Percentiles rank a stretch among this genome's conserved stretches.
Evolutionary conservation across 495 filamentous ascomycete genomes (phyloP).

Genomic region (Penicillium manginii): DNA sequence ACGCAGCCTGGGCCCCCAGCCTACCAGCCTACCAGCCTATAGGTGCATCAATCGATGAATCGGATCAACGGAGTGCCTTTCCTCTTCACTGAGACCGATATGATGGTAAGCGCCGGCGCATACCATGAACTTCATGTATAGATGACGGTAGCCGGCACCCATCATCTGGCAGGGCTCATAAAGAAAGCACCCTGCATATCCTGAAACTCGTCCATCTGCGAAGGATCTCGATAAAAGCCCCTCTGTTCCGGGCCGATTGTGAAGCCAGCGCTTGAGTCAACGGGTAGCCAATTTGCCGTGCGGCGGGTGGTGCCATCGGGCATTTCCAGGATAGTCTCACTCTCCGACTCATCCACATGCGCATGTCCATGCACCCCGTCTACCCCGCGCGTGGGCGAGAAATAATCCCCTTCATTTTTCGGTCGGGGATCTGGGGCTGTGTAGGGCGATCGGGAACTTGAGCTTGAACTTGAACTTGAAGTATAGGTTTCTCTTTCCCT

Average conservation of each 20-base stretch:
- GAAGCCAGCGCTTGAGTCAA: slow-evolving; percentile 40
- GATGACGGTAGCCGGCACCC: not conserved
- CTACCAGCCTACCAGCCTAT: not conserved
- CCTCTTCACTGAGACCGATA: too few relatives aligned
- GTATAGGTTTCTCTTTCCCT: too few relatives aligned
- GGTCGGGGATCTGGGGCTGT: not conserved
- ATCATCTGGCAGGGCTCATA: slow-evolving; percentile 6
- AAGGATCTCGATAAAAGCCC: not conserved
- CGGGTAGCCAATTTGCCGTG: slow-evolving; percentile 44
- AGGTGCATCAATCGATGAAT: too few relatives aligned
- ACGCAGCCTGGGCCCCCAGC: not conserved
- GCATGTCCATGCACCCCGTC: not conserved
- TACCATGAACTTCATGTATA: not conserved
- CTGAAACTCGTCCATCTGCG: slow-evolving; percentile 6
- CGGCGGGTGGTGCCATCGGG: slow-evolving; percentile 41
- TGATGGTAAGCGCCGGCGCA: not conserved
- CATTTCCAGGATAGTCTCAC: slow-evolving; percentile 40
- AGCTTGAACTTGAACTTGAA: slow-evolving; percentile 10
- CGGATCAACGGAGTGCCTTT: too few relatives aligned
- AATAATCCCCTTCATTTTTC: not conserved
- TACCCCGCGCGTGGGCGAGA: not conserved
- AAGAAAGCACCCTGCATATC: slow-evolving; percentile 15
- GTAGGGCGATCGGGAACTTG: slow-evolving; percentile 2
- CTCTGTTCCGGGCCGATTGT: slow-evolving; percentile 27
- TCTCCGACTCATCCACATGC: slow-evolving; percentile 10